Evolutionary conservation across 495 filamentous ascomycete genomes (phyloP).

Genomic region (Glonium stellatum): DNA sequence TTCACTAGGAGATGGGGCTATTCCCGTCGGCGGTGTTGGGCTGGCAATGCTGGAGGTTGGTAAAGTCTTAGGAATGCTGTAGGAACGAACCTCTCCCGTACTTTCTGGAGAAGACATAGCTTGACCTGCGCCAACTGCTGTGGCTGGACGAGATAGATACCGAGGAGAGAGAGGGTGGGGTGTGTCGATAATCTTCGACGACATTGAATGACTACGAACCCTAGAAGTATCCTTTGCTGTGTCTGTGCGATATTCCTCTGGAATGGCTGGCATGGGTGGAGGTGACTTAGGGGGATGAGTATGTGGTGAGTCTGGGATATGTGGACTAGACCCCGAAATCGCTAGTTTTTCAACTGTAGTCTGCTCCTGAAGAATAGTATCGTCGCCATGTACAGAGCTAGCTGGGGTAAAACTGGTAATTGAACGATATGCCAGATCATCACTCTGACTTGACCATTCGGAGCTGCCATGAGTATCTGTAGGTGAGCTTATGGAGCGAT

Average conservation of each 20-base stretch:
- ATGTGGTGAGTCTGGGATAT: not conserved
- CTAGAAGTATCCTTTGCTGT: not conserved
- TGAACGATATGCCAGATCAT: slow-evolving; percentile 1
- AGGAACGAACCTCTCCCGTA: not conserved
- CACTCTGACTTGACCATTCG: not conserved
- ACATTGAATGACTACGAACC: not conserved
- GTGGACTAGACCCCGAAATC: not conserved
- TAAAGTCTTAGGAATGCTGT: not conserved
- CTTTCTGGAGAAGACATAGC: not conserved
- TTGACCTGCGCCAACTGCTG: not conserved
- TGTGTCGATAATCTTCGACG: not conserved
- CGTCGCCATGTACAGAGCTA: slow-evolving; percentile 2
- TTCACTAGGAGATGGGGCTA: no score
- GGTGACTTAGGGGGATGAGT: slow-evolving; percentile 1
- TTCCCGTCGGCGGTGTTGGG: not conserved
- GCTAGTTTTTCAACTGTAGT: not conserved
- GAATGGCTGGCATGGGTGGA: slow-evolving; percentile 4
- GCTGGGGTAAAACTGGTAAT: not conserved
- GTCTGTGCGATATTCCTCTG: not conserved
- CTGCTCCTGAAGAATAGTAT: not conserved
- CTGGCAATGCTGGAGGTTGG: not conserved
- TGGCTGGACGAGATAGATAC: not conserved
- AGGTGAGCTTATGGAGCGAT: not conserved
- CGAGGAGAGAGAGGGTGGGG: not conserved
- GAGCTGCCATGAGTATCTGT: slow-evolving; percentile 1